Base-by-base conservation (phyloP, 352 stramenopile species). In the Saprolegnia diclina region DNA sequence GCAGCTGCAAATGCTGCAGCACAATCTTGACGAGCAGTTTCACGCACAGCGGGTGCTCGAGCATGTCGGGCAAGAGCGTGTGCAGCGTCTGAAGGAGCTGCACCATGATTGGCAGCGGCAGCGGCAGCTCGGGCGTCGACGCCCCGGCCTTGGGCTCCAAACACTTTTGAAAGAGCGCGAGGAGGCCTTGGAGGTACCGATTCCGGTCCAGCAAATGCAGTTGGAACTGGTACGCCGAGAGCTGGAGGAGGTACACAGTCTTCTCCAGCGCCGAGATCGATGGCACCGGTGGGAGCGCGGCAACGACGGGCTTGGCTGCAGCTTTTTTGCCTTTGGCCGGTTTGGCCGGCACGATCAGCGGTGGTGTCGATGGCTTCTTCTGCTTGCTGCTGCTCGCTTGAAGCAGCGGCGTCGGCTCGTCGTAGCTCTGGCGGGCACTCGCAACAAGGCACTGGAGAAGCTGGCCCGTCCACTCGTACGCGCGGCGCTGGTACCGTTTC, bases 141-240 rank as follows among this genome's bases (percentile, higher is more conserved):
- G 74, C 79, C 4, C 73, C 73, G 66, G 63, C 82, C 18, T 72
- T 48, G 10, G 69, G 57, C 21, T 66, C 74, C 70, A 65, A 67
- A 70, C 21, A 66, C 64, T 95, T 95, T 71, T 95, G 87, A 32
- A 91, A 67, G 16, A 95, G 59, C 37, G 87, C 92, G 4, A 91
- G 44, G 3, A 95, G 71, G 1, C 85, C 85, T 40, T 92, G 82
- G 72, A 95, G 90, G 64, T 87, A 93, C n/a, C 78, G 79, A 44
- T 77, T 71, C n/a, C 80, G 73, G 61, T 95, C 81, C 44, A 95
- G 67, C 29, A 95, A 67, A 0, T 85, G 81, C 29, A 85, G 64
- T 57, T 90, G 88, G 71, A 90, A 92, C 73, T 95, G 87, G 54
- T 88, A 93, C 73, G 88, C 76, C 16, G 85, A 89, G 18, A 95